phyloP scores from a whole-genome alignment of 2,329 filamentous ascomycete genomes.

The Madurella mycetomatis region DNA sequence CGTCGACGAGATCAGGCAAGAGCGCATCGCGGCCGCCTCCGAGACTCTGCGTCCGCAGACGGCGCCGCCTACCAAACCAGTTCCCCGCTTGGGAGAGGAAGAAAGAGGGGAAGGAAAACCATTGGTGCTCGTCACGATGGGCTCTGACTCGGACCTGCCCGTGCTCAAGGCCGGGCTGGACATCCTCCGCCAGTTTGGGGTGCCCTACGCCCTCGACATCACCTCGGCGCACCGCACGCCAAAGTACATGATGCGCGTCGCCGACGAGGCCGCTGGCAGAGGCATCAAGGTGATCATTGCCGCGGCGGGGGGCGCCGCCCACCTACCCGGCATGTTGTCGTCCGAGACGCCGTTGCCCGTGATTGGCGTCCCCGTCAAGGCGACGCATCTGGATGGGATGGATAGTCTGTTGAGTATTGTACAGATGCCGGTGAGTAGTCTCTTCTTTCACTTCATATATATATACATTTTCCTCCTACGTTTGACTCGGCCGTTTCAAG shows the following conservation, averaged over 20 bases:
- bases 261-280: conserved; percentile 55
- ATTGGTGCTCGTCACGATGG: conserved; percentile 75
- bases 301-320: conserved; percentile 69
- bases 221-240: conserved; percentile 78
- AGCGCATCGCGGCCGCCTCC: conserved; percentile 43
- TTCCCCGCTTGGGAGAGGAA: background rate
- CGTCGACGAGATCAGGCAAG: conserved; percentile 56
- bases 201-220: conserved; percentile 69
- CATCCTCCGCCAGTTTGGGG: conserved; percentile 63
- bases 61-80: conserved; percentile 6
- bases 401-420: conserved; percentile 70
- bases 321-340: conserved; percentile 70
- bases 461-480: no score
- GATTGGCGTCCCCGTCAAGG: conserved; percentile 73
- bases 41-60: conserved; percentile 35
- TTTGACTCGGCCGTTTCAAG: no score
- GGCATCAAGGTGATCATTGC: conserved; percentile 73
- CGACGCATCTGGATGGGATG: conserved; percentile 65
- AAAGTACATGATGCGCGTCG: conserved; percentile 63
- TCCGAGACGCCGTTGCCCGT: conserved; percentile 68
- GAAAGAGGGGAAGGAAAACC: conserved; percentile 36
- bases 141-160: conserved; percentile 71
- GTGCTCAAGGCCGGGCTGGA: conserved; percentile 63
- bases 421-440: conserved; percentile 62
- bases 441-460: conserved; percentile 1